Evolutionary conservation across 2,329 filamentous ascomycete genomes (phyloP), one percentile per base, ranked within the genome.

Genomic region (Monascus ruber): DNA sequence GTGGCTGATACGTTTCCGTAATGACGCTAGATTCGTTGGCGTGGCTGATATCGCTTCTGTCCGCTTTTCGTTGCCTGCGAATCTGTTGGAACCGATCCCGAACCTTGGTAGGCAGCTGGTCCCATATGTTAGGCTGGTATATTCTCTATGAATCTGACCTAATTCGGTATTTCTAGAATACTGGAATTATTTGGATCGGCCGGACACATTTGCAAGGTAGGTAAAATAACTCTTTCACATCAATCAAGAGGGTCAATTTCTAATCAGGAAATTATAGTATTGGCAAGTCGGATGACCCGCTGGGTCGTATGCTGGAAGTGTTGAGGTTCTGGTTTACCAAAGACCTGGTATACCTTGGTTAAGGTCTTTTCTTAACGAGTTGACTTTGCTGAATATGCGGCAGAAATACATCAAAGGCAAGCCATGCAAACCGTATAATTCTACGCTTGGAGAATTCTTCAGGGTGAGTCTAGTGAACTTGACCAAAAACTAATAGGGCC

Each of bases 361-460:
- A 31, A 25, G 17, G 36, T 31, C 32, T 36, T 8, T 10, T 36
- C 25, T 28, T 28, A 33, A 24, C 27, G 28, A 41, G 42, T 28
- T 38, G 26, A 34, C 42, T 33, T 36, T 26, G 43, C 51, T 60
- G 38, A 53, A 37, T 11, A 6, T 38, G 9, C 37, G 34, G 40
- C 53, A 79, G 75, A 98, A 98, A 76, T 98, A 96, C 56, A 85
- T 93, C 60, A 96, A 96, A 69, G 89, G 89, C 43, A 94, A 88
- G 69, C 91, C 91, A 33, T 96, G 89, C 78, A 98, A 98, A 66
- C 91, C 91, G 7, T 98, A 98, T 69, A 98, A 98, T 65, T 95
- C 88, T 35, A 88, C 87, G 29, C 68, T 98, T 37, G 91, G 91
- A 47, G 91, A 98, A 68, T 98, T 98, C 68, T 98, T 98, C 68